Conservation (phyloP, 1,284 basidiomycete genomes). For the Microstroma glucosiphilum region DNA sequence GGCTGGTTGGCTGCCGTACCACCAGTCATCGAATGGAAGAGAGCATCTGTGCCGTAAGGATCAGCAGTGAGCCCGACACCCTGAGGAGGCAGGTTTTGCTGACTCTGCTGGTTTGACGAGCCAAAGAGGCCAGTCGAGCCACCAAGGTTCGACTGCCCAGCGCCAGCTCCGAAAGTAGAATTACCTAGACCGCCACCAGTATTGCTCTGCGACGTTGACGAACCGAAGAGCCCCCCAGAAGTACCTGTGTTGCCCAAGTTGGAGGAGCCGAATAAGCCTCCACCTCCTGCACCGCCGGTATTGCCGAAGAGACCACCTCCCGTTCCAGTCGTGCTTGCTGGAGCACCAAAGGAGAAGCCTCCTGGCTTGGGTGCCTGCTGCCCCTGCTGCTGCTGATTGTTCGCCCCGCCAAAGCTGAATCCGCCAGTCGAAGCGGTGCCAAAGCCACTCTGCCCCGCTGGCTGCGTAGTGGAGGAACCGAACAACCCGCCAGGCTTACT, state of each 20-base stretch:
- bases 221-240: conserved; percentile 55
- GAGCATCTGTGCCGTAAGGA: conserved; percentile 73
- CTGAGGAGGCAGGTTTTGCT: conserved; percentile 49
- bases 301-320: conserved; percentile 8
- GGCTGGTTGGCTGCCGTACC: conserved; percentile 13
- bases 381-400: conserved; percentile 17
- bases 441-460: conserved; percentile 17
- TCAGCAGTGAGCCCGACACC: conserved; percentile 63
- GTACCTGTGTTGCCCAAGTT: conserved; percentile 29
- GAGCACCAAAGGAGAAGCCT: conserved; percentile 26
- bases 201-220: conserved; percentile 41
- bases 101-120: conserved; percentile 39
- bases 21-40: conserved; percentile 48
- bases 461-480: conserved; percentile 27
- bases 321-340: conserved; percentile 17
- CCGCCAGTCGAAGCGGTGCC: conserved; percentile 18
- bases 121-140: conserved; percentile 1
- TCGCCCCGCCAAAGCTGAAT: conserved; percentile 28
- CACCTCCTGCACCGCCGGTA: conserved; percentile 10
- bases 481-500: conserved; percentile 49
- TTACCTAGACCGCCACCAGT: conserved; percentile 13
- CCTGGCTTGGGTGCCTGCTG: conserved; percentile 20
- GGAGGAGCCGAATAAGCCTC: conserved; percentile 41
- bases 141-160: conserved; percentile 5
- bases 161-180: conserved; percentile 9